Evolutionary conservation across 2,329 filamentous ascomycete genomes (phyloP).

Genomic region (Aspergillus thermomutatus): DNA sequence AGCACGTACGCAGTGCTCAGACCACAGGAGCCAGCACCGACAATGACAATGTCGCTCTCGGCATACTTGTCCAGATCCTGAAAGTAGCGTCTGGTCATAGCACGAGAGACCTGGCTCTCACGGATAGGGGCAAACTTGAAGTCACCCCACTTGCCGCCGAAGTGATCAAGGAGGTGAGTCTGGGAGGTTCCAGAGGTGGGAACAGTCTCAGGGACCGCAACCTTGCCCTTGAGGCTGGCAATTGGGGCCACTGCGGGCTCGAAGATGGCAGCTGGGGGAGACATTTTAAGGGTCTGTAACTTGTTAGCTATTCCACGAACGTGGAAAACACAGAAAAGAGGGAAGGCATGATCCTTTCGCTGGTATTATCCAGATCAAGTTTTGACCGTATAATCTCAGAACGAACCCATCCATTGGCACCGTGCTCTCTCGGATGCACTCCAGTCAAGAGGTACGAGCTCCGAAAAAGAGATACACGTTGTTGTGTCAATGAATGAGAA

Average conservation of each 20-base stretch:
- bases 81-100: slow-evolving; percentile 94
- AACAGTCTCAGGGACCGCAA: slow-evolving; percentile 42
- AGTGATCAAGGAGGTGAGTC: slow-evolving; percentile 59
- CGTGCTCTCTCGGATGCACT: background rate
- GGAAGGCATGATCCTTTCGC: slow-evolving; percentile 97
- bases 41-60: slow-evolving; percentile 90
- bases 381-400: slow-evolving; percentile 84
- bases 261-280: slow-evolving; percentile 70
- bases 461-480: slow-evolving; percentile 1
- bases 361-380: slow-evolving; percentile 99
- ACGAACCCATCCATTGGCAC: slow-evolving; percentile 29
- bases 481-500: slow-evolving; percentile 29
- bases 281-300: slow-evolving; percentile 56
- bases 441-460: slow-evolving; percentile 5
- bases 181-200: slow-evolving; percentile 37
- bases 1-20: slow-evolving; percentile 81
- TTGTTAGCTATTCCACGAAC: slow-evolving; percentile 40
- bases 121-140: slow-evolving; percentile 86
- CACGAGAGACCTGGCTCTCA: slow-evolving; percentile 86
- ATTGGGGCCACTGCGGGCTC: slow-evolving; percentile 41
- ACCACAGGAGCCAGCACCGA: slow-evolving; percentile 86
- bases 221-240: slow-evolving; percentile 41
- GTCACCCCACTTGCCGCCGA: slow-evolving; percentile 73
- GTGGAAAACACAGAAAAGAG: slow-evolving; percentile 35
- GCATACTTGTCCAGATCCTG: slow-evolving; percentile 82